Evolutionary conservation across 1,139 yeast species (phyloP), one percentile per base, ranked within the genome.

Genomic region (Sugiyamaella grinbergsii): DNA sequence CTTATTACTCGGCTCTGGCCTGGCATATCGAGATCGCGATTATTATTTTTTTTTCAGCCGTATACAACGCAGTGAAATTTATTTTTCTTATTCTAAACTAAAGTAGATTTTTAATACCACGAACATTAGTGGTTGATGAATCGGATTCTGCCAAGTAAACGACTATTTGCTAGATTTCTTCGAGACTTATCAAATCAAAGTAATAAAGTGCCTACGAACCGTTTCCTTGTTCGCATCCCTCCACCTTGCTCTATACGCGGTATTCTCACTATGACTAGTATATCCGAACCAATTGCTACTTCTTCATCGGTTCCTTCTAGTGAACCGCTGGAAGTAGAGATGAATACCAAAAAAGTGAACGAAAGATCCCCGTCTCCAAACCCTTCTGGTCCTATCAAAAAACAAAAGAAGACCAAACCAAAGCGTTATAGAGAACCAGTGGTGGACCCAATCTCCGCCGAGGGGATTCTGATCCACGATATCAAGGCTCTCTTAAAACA

Each of bases 381-480:
- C n/a, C 32, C 29, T 8, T 10, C 41, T 15, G 40, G 10, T 5
- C 36, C 48, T 6, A 8, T 29, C 5, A 46, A 32, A 32, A 43
- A 49, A 22, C 59, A 59, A 26, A 59, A 62, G 57, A 67, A 62
- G 57, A 67, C 65, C 62, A 75, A 70, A 54, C 61, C 64, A 42
- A 73, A 74, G 64, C 70, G 76, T 73, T 82, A 81, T 66, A 83
- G 79, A 66, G 74, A 78, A 20, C 83, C 83, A 59, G 77, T 75
- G 7, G 77, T 78, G 8, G 98, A 91, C 53, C 77, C 85, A 11
- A 86, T 95, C 0, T 78, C 94, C 0, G 89, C 96, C 10, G 72
- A 82, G 45, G 98, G 98, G 3, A 87, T 89, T 3, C 74, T 93
- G 44, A 80, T 82, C 54, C 74, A 73, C 57, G 98, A 93, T 66